Percentiles rank a stretch among this genome's conserved stretches.
phyloP scores from a whole-genome alignment of 306 rosid species.

The Cyamopsis tetragonoloba region DNA sequence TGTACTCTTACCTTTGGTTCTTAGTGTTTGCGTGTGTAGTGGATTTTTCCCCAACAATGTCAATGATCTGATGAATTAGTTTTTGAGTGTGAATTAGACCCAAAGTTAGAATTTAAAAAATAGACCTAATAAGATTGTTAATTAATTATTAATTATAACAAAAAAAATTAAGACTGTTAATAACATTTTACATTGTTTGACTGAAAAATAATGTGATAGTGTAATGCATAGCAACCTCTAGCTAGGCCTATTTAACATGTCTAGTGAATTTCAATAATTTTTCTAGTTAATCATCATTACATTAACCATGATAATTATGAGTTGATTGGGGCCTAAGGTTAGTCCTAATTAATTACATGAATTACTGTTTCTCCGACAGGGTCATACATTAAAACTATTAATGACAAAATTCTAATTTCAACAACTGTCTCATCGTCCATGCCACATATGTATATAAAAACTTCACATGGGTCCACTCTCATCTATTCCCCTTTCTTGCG shows the following conservation, averaged over 20 bases:
- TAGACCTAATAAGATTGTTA: no score
- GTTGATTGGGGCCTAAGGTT: slow-evolving; percentile 3
- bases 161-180: no score
- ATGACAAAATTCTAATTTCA: slow-evolving; percentile 17
- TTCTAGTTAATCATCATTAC: neutral
- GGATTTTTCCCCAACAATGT: no score
- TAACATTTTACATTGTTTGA: no score
- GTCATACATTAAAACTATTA: slow-evolving; percentile 17
- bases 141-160: no score
- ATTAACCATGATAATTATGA: neutral
- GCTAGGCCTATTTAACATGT: neutral
- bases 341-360: slow-evolving; percentile 6
- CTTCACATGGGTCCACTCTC: slow-evolving; percentile 5
- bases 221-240: no score
- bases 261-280: neutral
- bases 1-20: no score
- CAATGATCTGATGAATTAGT: no score
- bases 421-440: slow-evolving; percentile 33
- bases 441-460: slow-evolving; percentile 44
- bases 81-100: no score
- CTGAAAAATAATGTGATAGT: no score
- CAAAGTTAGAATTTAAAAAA: no score
- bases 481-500: slow-evolving; percentile 23
- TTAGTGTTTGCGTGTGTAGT: no score
- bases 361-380: slow-evolving; percentile 37